These are phyloP conservation scores for Mucor circinelloides DNA, from an alignment of 371 early-diverging fungal genomes.

Conservation along the genomic window DNA sequence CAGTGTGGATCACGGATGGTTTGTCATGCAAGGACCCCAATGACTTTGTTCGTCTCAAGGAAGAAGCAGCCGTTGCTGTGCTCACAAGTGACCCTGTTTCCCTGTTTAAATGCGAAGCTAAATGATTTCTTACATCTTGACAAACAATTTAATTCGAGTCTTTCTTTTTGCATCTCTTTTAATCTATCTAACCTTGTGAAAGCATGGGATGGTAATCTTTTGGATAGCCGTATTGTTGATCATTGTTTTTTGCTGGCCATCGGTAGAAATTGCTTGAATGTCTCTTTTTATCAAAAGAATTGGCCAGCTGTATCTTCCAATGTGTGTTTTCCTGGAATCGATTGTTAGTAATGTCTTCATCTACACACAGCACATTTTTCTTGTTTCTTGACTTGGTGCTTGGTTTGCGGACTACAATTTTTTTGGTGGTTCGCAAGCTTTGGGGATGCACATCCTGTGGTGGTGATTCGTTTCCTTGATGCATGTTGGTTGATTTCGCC, in stretches of 20 bases:
- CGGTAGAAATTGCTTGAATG: neutral
- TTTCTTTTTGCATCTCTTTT: neutral
- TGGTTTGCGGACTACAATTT: neutral
- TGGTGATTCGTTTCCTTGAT: neutral
- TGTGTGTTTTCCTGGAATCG: slow-evolving; percentile 8
- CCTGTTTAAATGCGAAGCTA: neutral
- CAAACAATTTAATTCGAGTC: neutral
- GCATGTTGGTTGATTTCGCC: neutral
- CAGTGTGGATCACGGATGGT: neutral
- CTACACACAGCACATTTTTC: slow-evolving; percentile 23
- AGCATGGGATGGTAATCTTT: neutral
- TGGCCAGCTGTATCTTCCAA: slow-evolving; percentile 22
- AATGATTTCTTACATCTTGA: slow-evolving; percentile 1
- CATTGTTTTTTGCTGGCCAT: slow-evolving; percentile 6
- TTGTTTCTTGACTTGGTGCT: slow-evolving; percentile 9
- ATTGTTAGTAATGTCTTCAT: slow-evolving; percentile 16
- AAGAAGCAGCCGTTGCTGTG: neutral
- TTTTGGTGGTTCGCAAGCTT: neutral
- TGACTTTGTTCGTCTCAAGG: slow-evolving; percentile 17
- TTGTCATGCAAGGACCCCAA: slow-evolving; percentile 7
- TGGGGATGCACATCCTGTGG: neutral
- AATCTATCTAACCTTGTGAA: slow-evolving; percentile 6
- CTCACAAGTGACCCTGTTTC: slow-evolving; percentile 5
- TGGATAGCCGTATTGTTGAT: slow-evolving; percentile 1
- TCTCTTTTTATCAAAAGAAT: neutral